Conservation (phyloP, 1,284 basidiomycete genomes). For the Flammula alnicola region DNA sequence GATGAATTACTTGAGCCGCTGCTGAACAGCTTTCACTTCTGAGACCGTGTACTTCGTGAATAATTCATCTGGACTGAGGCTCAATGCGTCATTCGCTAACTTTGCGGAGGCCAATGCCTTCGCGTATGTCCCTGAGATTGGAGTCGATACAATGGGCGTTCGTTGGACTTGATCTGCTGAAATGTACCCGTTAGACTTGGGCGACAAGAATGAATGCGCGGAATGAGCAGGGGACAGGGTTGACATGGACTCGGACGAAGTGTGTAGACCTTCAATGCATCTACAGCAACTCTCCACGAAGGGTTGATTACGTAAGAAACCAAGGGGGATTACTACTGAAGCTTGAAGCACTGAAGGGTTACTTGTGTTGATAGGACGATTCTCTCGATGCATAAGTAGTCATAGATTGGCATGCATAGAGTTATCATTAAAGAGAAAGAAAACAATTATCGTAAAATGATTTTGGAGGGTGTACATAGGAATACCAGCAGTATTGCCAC, state of each 20-base stretch:
- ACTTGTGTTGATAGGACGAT: too few species aligned
- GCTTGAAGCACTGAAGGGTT: too few species aligned
- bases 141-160: slow-evolving; percentile 6
- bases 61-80: slow-evolving; percentile 79
- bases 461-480: slow-evolving; percentile 15
- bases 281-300: too few species aligned
- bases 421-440: slow-evolving; percentile 11
- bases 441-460: slow-evolving; percentile 20
- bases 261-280: too few species aligned
- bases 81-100: slow-evolving; percentile 24
- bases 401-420: slow-evolving; percentile 10
- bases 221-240: slow-evolving; percentile 29
- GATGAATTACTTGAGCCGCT: slow-evolving; percentile 63
- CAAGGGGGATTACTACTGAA: too few species aligned
- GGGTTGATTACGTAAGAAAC: slow-evolving; percentile 3
- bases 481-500: slow-evolving; percentile 9
- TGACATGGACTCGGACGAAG: slow-evolving; percentile 30
- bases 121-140: slow-evolving; percentile 11
- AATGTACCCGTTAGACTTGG: slow-evolving; percentile 23
- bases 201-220: slow-evolving; percentile 24
- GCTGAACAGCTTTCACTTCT: slow-evolving; percentile 77
- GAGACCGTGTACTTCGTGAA: slow-evolving; percentile 75
- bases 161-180: slow-evolving; percentile 2
- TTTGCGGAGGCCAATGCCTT: slow-evolving; percentile 21
- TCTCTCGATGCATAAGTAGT: too few species aligned